Evolutionary conservation across 768 basidiomycete genomes (phyloP), one percentile per base, ranked within the genome.

Genomic region (Trametes cingulata): DNA sequence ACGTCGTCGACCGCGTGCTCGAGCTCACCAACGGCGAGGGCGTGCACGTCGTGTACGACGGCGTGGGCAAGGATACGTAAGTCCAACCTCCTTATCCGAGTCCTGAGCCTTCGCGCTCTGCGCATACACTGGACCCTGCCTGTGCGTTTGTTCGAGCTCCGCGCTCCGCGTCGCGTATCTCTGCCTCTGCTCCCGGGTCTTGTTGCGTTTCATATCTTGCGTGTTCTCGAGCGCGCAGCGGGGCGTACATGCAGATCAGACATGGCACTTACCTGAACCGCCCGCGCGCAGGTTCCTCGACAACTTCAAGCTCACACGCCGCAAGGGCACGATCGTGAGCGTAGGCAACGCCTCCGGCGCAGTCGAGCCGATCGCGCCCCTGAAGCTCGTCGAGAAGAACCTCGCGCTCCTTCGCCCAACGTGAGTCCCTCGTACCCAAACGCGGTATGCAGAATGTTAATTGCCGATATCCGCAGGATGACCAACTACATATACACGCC

Each of bases 11-110:
- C 64, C 81, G 86, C 45, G 90, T 91, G 15, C 71, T 87, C 54
- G 85, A 90, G 66, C 73, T 93, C 54, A 93, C 93, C 0, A 84
- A 84, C 41, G 91, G 90, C 7, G 80, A 86, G 65, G 91, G 93
- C 15, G 91, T 94, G 5, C 83, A 96, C 62, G 95, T 85, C 15
- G 83, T 93, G 22, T 96, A 89, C 68, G 96, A 99, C 68, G 96
- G 96, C 27, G 93, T 99, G n/a, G 96, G 96, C 1, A 95, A 91
- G 77, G 91, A 93, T 71, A 98, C 95, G 83, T 95, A 74, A 58
- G 90, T 79, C 1, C 27, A 6, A 12, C 9, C 25, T 33, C 20
- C 10, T 17, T 33, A 6, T 19, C 10, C 51, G 1, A 33, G 6
- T n/a, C n/a, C n/a, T n/a, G n/a, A n/a, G n/a, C n/a, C n/a, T n/a